phyloP scores from a whole-genome alignment of 2,329 filamentous ascomycete species.

The Fusarium beomiforme region DNA sequence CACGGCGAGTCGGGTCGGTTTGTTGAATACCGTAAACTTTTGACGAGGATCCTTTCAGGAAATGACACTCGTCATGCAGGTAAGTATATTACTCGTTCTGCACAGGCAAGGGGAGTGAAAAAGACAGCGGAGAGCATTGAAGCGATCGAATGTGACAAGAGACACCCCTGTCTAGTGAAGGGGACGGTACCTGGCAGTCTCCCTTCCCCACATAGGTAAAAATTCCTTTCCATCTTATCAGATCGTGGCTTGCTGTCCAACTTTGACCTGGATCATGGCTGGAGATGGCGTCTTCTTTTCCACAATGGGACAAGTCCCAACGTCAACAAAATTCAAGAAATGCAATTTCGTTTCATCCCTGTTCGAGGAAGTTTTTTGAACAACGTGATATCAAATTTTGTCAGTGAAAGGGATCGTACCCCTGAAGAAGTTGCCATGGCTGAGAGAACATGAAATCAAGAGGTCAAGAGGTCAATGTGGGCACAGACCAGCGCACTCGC shows the following conservation, averaged over 20 bases:
- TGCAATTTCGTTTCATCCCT: conserved; percentile 25
- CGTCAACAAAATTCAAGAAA: neutral
- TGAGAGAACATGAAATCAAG: conserved; percentile 8
- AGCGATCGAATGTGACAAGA: conserved; percentile 20
- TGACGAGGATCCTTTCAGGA: conserved; percentile 3
- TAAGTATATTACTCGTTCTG: conserved; percentile 2
- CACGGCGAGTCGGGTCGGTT: conserved; percentile 1
- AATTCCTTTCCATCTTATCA: conserved; percentile 42
- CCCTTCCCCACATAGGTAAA: conserved; percentile 38
- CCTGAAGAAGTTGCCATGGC: conserved; percentile 2
- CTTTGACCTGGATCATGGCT: conserved; percentile 33
- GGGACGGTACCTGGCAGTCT: conserved; percentile 23
- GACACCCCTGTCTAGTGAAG: conserved; percentile 18
- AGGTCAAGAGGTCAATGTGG: conserved; percentile 18
- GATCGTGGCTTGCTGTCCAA: conserved; percentile 36
- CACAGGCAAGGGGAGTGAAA: neutral
- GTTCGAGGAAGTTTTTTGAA: neutral
- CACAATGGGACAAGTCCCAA: conserved; percentile 7
- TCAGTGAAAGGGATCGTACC: conserved; percentile 31
- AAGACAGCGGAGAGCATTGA: neutral
- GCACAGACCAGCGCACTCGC: conserved; percentile 20
- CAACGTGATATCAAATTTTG: conserved; percentile 3
- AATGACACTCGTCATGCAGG: neutral
- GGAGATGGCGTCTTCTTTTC: neutral
- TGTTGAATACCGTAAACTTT: neutral